Conservation (phyloP, 1,284 basidiomycete genomes). For the Neonothopanus nambi region DNA sequence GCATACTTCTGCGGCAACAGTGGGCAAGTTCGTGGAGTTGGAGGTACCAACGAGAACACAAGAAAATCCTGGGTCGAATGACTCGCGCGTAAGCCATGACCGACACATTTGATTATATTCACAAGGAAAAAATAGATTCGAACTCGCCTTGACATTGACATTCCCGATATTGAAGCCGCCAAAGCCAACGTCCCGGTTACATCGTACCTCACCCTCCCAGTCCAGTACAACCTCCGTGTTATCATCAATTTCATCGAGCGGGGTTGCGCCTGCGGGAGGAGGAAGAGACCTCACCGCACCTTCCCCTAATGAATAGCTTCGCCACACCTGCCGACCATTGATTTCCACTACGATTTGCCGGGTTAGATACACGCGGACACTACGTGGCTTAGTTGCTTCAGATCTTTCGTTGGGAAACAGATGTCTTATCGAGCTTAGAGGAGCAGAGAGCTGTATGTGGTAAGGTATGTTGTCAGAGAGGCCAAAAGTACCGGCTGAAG, state of each 20-base stretch:
- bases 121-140: conserved; percentile 3
- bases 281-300: conserved; percentile 35
- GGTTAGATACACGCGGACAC: conserved; percentile 34
- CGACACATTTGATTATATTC: conserved; percentile 8
- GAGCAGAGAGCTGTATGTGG: conserved; percentile 38
- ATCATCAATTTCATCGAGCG: background rate
- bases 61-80: conserved; percentile 35
- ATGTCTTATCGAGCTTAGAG: conserved; percentile 31
- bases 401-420: conserved; percentile 29
- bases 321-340: conserved; percentile 32
- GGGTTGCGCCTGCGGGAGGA: conserved; percentile 21
- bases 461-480: conserved; percentile 39
- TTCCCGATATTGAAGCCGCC: conserved; percentile 36
- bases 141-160: conserved; percentile 37
- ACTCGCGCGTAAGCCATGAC: background rate
- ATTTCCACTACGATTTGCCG: conserved; percentile 37
- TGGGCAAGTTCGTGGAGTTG: conserved; percentile 34
- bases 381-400: conserved; percentile 6
- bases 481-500: conserved; percentile 35
- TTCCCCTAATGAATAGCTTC: conserved; percentile 33
- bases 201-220: conserved; percentile 43
- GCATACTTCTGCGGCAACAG: conserved; percentile 38
- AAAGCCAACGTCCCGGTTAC: conserved; percentile 28
- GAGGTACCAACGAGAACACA: conserved; percentile 36
- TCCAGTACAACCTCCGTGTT: conserved; percentile 30